Base-by-base conservation (phyloP, 2,329 filamentous ascomycete species). In the Coleophoma cylindrospora region DNA sequence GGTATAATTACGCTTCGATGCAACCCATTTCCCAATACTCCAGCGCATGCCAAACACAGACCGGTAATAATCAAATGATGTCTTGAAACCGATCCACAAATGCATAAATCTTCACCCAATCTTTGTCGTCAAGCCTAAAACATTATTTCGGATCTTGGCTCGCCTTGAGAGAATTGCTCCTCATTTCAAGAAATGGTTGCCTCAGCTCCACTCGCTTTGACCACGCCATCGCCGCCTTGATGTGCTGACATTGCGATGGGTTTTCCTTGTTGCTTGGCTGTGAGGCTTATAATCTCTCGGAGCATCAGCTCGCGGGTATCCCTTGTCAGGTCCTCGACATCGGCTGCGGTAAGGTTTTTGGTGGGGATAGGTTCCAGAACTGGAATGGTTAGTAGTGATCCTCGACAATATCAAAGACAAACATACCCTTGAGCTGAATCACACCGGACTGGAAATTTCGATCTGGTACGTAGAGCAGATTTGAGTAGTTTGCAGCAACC, bases 301-400 rank as follows among this genome's bases (percentile, higher is more conserved):
- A 91, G 76, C 90, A 96, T 95, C 47, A 83, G 68, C 17, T 90
- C 85, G 50, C 84, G 79, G 2, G 86, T 89, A 48, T 77, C 77
- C 49, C 76, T 74, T 46, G 85, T 78, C 41, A 96, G 73, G 52
- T 80, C 78, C 58, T 94, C 87, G 48, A 96, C 89, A 66, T 96
- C 90, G 47, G 83, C 83, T 21, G 86, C 54, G 15, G 81, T 88
- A 56, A 95, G 76, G 48, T 81, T 82, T 56, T 80, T 77, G 11
- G 91, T 96, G 45, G 82, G 75, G 54, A 96, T 91, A 2, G 91
- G 89, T 61, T 88, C 81, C 48, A 96, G 74, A 19, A 96, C 89
- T 89, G 37, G 9, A 15, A 27, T 27, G 32, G 34, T 7, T 45
- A 49, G 60, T 50, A 61, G 54, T 19, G 41, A 37, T 44, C 32